Conservation (phyloP, 306 rosid genomes). For the Astragalus membranaceus region DNA sequence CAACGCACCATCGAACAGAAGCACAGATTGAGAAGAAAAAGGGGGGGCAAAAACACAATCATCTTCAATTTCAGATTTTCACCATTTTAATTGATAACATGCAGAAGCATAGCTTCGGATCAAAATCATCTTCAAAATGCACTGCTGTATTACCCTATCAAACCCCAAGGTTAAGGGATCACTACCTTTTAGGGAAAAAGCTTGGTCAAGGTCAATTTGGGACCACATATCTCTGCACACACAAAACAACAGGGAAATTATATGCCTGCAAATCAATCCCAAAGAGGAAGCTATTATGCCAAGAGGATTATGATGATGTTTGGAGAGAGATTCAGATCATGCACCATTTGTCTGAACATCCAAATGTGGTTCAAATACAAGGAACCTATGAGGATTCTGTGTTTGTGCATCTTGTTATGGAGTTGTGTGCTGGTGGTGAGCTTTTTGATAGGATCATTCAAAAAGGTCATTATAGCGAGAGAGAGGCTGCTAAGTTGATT, state of each 20-base stretch:
- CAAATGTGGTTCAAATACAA: conserved; percentile 61
- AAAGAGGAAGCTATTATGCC: conserved; percentile 66
- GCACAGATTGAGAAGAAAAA: neutral
- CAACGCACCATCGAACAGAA: neutral
- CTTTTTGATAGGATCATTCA: conserved; percentile 76
- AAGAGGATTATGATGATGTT: conserved; percentile 76
- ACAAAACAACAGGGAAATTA: conserved; percentile 41
- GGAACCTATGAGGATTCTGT: conserved; percentile 83
- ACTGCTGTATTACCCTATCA: conserved; percentile 56
- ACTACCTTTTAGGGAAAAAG: conserved; percentile 72
- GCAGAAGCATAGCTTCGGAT: conserved; percentile 30
- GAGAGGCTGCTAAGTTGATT: conserved; percentile 67
- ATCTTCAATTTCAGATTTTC: neutral
- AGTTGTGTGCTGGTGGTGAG: conserved; percentile 85
- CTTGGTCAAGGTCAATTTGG: conserved; percentile 87
- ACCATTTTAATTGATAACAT: conserved; percentile 17
- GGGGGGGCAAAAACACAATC: neutral
- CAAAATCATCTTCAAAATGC: conserved; percentile 31
- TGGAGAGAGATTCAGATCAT: conserved; percentile 96
- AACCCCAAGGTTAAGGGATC: conserved; percentile 64
- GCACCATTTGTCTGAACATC: conserved; percentile 79
- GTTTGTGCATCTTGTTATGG: conserved; percentile 86
- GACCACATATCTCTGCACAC: conserved; percentile 62
- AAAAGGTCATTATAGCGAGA: conserved; percentile 87
- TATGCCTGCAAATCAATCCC: conserved; percentile 93